Conservation (phyloP, 2,329 filamentous ascomycete species). For the Monosporascus sp. region DNA sequence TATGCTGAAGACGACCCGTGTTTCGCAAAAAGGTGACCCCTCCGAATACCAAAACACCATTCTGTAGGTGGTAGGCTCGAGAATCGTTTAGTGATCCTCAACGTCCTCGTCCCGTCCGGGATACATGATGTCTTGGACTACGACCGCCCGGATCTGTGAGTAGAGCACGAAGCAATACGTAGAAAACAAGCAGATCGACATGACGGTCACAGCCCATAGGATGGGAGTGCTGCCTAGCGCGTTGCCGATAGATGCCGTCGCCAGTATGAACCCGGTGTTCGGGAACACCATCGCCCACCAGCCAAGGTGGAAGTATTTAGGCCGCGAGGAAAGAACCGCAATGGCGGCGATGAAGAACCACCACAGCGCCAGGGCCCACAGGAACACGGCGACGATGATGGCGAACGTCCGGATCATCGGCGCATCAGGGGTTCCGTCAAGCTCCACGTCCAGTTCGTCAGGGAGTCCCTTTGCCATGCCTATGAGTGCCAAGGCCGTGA, state of each 20-base stretch:
- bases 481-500: constrained; percentile 65
- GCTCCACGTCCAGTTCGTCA: constrained; percentile 37
- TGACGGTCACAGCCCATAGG: constrained; percentile 43
- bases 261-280: constrained; percentile 55
- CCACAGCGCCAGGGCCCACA: constrained; percentile 61
- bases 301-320: constrained; percentile 52
- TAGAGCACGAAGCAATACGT: constrained; percentile 41
- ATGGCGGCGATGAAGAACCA: constrained; percentile 50
- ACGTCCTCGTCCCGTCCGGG: constrained; percentile 51
- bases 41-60: too few relatives aligned
- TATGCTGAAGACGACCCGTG: too few relatives aligned
- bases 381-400: constrained; percentile 46
- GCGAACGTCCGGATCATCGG: constrained; percentile 41
- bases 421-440: constrained; percentile 39
- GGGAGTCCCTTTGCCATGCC: constrained; percentile 59
- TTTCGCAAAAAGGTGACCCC: too few relatives aligned
- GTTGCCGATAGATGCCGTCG: constrained; percentile 49
- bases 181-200: constrained; percentile 41
- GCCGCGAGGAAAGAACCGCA: constrained; percentile 39
- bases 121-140: constrained; percentile 51
- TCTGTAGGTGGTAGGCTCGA: too few relatives aligned
- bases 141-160: constrained; percentile 41
- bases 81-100: constrained; percentile 35
- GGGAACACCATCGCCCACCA: constrained; percentile 64
- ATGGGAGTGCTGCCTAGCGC: constrained; percentile 41